Evolutionary conservation across 768 basidiomycete genomes (phyloP).

Genomic region (Panellus pusillus): DNA sequence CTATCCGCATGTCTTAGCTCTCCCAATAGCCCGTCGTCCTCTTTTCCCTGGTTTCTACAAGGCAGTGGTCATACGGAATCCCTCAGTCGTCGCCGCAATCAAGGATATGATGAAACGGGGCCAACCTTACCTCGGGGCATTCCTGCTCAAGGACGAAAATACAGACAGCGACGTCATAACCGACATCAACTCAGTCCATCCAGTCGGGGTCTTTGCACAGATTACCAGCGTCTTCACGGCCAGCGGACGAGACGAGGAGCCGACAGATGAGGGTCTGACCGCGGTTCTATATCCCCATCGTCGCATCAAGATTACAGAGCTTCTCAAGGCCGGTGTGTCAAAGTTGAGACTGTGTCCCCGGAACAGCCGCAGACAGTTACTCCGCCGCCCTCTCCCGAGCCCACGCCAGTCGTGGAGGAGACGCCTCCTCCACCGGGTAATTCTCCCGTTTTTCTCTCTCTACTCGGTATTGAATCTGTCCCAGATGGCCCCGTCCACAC

Average conservation of each 20-base stretch:
- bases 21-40: slow-evolving; percentile 92
- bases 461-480: neutral
- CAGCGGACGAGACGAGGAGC: slow-evolving; percentile 44
- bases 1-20: slow-evolving; percentile 92
- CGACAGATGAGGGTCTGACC: slow-evolving; percentile 86
- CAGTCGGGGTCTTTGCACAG: slow-evolving; percentile 95
- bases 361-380: slow-evolving; percentile 47
- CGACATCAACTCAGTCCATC: slow-evolving; percentile 83
- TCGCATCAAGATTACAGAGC: slow-evolving; percentile 82
- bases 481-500: slow-evolving; percentile 68
- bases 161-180: slow-evolving; percentile 92
- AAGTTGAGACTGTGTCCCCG: slow-evolving; percentile 42
- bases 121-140: slow-evolving; percentile 96
- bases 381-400: slow-evolving; percentile 42
- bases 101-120: slow-evolving; percentile 97
- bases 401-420: slow-evolving; percentile 23
- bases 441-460: neutral
- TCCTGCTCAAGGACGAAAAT: slow-evolving; percentile 92
- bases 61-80: slow-evolving; percentile 91
- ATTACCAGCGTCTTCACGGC: slow-evolving; percentile 90
- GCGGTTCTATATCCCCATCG: slow-evolving; percentile 94
- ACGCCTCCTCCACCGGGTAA: slow-evolving; percentile 23
- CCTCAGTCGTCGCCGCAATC: slow-evolving; percentile 87
- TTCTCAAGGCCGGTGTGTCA: slow-evolving; percentile 65
- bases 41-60: slow-evolving; percentile 99